Percentiles rank a stretch among this genome's conserved stretches.
These are phyloP conservation scores for Phialophora expanda DNA, from an alignment of 2,329 filamentous ascomycete genomes.

Conservation along the genomic window DNA sequence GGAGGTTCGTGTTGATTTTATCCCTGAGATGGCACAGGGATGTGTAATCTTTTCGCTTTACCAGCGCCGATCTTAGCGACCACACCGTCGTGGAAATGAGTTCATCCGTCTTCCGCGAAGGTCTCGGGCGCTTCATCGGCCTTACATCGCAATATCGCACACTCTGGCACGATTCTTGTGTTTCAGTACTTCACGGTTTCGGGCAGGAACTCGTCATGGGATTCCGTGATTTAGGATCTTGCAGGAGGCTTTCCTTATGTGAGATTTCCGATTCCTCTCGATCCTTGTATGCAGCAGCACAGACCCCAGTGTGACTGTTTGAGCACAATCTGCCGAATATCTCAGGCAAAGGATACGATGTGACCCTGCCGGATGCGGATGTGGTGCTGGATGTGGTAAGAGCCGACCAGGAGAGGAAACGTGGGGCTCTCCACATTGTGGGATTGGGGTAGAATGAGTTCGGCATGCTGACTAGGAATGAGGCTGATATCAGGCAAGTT, in stretches of 20 bases:
- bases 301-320: background rate
- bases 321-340: background rate
- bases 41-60: background rate
- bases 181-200: background rate
- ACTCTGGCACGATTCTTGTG: background rate
- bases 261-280: background rate
- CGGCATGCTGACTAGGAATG: background rate
- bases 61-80: background rate
- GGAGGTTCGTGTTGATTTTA: background rate
- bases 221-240: background rate
- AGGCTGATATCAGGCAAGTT: slow-evolving; percentile 6
- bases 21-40: background rate
- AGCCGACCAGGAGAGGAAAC: slow-evolving; percentile 1
- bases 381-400: background rate
- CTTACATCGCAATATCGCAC: background rate
- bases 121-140: background rate
- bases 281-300: background rate
- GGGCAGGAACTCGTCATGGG: background rate
- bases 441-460: slow-evolving; percentile 13
- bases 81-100: background rate
- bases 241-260: background rate
- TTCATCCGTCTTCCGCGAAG: background rate
- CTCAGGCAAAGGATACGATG: background rate
- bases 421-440: slow-evolving; percentile 24
- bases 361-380: background rate